Percentiles rank a stretch among this genome's conserved stretches.
phyloP scores from a whole-genome alignment of 768 basidiomycete species.

The Dacryopinax primogenitus region DNA sequence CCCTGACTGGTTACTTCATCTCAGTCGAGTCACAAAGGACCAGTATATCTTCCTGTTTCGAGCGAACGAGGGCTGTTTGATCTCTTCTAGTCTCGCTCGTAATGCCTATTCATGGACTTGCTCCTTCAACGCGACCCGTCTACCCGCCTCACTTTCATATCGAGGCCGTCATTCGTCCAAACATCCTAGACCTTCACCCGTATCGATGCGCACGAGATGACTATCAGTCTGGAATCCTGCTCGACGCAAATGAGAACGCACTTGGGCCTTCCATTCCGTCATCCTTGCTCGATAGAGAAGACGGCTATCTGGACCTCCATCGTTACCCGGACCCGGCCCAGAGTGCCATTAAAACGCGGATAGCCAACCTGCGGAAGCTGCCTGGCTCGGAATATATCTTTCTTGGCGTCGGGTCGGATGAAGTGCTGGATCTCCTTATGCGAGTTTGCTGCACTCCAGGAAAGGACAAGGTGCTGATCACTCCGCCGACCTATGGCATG shows the following conservation, averaged over 20 bases:
- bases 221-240: conserved; percentile 77
- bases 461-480: conserved; percentile 70
- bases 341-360: conserved; percentile 57
- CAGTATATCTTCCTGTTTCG: too few relatives aligned
- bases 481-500: conserved; percentile 98
- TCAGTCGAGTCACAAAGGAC: background rate
- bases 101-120: conserved; percentile 57
- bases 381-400: conserved; percentile 60
- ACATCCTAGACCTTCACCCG: conserved; percentile 80
- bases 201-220: conserved; percentile 96
- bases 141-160: conserved; percentile 76
- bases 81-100: background rate
- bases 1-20: background rate
- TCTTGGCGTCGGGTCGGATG: conserved; percentile 93
- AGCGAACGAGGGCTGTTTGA: too few relatives aligned
- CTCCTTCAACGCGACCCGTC: conserved; percentile 31
- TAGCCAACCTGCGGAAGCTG: conserved; percentile 60
- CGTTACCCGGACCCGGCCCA: conserved; percentile 92
- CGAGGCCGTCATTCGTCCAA: conserved; percentile 74
- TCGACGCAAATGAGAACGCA: conserved; percentile 97
- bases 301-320: conserved; percentile 39
- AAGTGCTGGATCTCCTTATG: conserved; percentile 89
- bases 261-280: conserved; percentile 67
- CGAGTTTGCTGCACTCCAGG: conserved; percentile 72
- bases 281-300: conserved; percentile 19